Base-by-base conservation (phyloP, 345 rosid genomes). In the Triadica sebifera region DNA sequence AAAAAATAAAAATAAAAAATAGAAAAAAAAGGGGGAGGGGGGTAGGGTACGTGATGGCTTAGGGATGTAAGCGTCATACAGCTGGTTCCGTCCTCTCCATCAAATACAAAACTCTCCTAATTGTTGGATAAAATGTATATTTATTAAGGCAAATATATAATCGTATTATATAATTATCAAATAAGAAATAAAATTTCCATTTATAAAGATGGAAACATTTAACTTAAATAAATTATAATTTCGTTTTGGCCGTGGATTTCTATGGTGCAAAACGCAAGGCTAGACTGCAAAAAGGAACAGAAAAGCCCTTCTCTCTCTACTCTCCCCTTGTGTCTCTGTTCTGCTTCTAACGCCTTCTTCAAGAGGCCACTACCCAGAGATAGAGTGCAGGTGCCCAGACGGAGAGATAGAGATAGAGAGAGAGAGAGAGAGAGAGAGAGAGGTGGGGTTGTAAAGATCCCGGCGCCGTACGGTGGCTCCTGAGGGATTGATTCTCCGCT, bases 401-500 rank as follows among this genome's bases (percentile, higher is more conserved):
- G 22, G 77, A 65, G 72, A 41, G n/a, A n/a, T n/a, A n/a, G n/a
- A n/a, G n/a, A n/a, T n/a, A 63, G 12, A 63, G 45, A n/a, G 19
- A 43, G 49, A 51, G 76, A 4, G 84, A n/a, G 70, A 71, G 24
- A 63, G 12, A 63, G 45, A n/a, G 19, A 43, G 49, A 51, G 76
- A 4, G 84, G 61, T 50, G 73, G 81, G 74, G 70, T 76, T 43
- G 43, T 63, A 68, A 12, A 83, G 83, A 73, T 74, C 82, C 70
- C 87, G 86, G 88, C 75, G 89, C 90, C 86, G 84, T 80, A 81
- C 78, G 63, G 79, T 81, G 77, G 83, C 90, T 46, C 83, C 78
- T 79, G 83, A 24, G 78, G 75, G 83, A 78, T 85, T 82, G 47
- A 80, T 79, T 79, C 37, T 81, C 74, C 85, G 81, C 84, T 79